These are phyloP conservation scores for Cajanus cajan DNA, from an alignment of 306 rosid species.

Conservation along the genomic window DNA sequence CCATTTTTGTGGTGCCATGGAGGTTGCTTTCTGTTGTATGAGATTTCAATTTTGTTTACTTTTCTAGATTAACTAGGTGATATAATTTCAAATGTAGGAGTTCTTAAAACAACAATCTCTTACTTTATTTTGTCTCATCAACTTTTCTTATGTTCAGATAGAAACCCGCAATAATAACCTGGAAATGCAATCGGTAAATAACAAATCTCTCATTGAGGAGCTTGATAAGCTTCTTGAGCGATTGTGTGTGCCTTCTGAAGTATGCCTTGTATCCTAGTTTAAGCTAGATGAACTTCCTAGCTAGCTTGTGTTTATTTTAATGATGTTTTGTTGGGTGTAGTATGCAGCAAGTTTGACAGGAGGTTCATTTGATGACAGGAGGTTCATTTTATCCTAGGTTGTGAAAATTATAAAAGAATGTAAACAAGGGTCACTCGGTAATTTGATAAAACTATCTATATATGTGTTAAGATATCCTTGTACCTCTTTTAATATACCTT, in stretches of 20 bases:
- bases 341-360: slow-evolving; percentile 86
- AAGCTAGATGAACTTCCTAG: slow-evolving; percentile 13
- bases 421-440: no score
- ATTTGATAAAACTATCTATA: no score
- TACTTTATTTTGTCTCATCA: slow-evolving; percentile 22
- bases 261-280: slow-evolving; percentile 34
- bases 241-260: slow-evolving; percentile 92
- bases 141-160: slow-evolving; percentile 62
- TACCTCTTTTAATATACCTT: no score
- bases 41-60: slow-evolving; percentile 14
- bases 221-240: slow-evolving; percentile 88
- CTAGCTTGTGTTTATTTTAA: slow-evolving; percentile 27
- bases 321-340: slow-evolving; percentile 53
- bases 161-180: slow-evolving; percentile 92
- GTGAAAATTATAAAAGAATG: no score
- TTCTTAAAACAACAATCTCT: background rate
- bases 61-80: slow-evolving; percentile 4
- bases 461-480: no score
- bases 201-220: slow-evolving; percentile 90
- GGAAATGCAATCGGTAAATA: slow-evolving; percentile 95
- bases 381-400: no score
- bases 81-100: background rate
- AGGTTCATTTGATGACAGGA: slow-evolving; percentile 90
- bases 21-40: slow-evolving; percentile 22
- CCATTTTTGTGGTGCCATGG: slow-evolving; percentile 7